phyloP scores from a whole-genome alignment of 176 grass and related monocot species.

The Aegilops longissima region DNA sequence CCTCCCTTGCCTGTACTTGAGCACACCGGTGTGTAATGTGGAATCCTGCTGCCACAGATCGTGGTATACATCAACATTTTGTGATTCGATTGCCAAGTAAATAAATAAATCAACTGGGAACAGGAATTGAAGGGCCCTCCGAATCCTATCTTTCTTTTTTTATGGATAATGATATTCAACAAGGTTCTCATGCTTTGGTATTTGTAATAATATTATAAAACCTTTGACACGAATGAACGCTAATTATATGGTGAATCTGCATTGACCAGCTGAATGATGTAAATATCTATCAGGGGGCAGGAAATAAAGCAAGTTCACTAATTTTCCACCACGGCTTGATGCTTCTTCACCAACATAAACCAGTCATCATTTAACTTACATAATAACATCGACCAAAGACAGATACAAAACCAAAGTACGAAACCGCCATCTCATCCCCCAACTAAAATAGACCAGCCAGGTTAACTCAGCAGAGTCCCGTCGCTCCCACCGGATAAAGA shows the following conservation, averaged over 20 bases:
- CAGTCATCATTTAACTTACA: conserved; percentile 21
- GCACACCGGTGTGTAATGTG: no score
- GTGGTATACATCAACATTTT: no score
- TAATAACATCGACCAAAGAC: conserved; percentile 15
- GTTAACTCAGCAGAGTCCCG: background rate
- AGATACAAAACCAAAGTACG: background rate
- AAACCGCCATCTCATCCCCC: background rate
- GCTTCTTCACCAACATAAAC: background rate
- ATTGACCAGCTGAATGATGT: background rate
- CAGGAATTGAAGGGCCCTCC: no score
- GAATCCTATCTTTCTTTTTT: no score
- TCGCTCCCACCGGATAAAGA: background rate
- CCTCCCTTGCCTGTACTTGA: no score
- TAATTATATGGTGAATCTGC: background rate
- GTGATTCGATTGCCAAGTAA: no score
- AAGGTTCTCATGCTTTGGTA: no score
- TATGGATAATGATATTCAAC: no score
- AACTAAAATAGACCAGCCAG: conserved; percentile 1
- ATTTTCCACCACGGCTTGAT: background rate
- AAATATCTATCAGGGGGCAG: background rate
- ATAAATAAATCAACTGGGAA: no score
- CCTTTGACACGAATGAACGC: no score
- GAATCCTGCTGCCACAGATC: no score
- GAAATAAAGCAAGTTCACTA: background rate
- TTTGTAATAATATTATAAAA: no score